These are phyloP conservation scores for Jacaranda mimosifolia DNA, from an alignment of 257 asterid species.

Conservation along the genomic window DNA sequence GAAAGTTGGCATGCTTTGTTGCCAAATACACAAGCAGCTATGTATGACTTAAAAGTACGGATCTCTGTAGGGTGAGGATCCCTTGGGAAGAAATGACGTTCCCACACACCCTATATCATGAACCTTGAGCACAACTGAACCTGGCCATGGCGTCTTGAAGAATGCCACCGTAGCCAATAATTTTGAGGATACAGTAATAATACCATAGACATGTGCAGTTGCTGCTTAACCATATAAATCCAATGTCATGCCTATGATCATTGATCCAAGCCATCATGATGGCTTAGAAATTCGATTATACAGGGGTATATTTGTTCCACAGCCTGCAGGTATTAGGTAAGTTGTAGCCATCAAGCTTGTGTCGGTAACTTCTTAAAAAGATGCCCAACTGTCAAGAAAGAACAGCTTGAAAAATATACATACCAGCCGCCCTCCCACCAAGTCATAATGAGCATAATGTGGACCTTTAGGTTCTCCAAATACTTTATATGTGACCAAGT, in stretches of 20 bases:
- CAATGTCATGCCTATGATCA: constrained; percentile 20
- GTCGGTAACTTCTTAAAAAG: constrained; percentile 8
- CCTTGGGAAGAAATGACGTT: constrained; percentile 16
- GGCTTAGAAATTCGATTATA: constrained; percentile 70
- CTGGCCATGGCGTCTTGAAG: constrained; percentile 4
- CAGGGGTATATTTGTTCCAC: constrained; percentile 77
- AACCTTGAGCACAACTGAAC: constrained; percentile 20
- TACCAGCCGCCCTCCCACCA: constrained; percentile 95
- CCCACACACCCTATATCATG: constrained; percentile 25
- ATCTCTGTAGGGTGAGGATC: not conserved
- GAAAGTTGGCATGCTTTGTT: not conserved
- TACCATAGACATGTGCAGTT: constrained; percentile 10
- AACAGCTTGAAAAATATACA: constrained; percentile 28
- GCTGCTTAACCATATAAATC: constrained; percentile 24
- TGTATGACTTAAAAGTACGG: not conserved
- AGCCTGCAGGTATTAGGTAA: constrained; percentile 63
- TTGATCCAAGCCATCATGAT: constrained; percentile 49
- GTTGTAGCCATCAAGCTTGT: constrained; percentile 17
- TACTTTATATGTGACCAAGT: constrained; percentile 77
- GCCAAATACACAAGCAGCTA: not conserved
- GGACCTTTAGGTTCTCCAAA: constrained; percentile 86
- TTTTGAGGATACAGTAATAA: not conserved
- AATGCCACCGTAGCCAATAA: constrained; percentile 12
- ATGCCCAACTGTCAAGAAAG: not conserved
- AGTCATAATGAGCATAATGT: constrained; percentile 97